These are phyloP conservation scores for Elaeis guineensis DNA, from an alignment of 176 grass and related monocot species.

Conservation along the genomic window DNA sequence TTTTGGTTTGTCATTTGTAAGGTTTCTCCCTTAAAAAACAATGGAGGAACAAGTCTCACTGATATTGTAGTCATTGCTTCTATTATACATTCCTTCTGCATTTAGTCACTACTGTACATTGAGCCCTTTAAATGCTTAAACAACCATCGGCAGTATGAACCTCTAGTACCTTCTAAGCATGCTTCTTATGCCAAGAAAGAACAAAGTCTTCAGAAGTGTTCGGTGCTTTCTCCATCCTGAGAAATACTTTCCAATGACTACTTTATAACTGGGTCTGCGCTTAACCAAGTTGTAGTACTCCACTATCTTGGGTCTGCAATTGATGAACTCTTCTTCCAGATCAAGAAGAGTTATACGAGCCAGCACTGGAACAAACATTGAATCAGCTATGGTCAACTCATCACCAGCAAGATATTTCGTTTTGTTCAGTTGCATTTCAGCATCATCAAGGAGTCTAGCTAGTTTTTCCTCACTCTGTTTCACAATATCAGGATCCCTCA, in stretches of 20 bases:
- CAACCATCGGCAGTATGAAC: too few species aligned
- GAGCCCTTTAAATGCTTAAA: too few species aligned
- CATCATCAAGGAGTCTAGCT: conserved; percentile 62
- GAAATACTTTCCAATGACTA: conserved; percentile 75
- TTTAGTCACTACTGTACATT: too few species aligned
- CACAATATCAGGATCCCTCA: conserved; percentile 54
- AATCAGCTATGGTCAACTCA: conserved; percentile 72
- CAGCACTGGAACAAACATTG: conserved; percentile 75
- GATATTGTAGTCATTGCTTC: too few species aligned
- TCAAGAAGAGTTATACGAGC: conserved; percentile 65
- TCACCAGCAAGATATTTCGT: conserved; percentile 60
- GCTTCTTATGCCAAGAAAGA: conserved; percentile 69
- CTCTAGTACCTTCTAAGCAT: conserved; percentile 63
- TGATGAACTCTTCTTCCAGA: conserved; percentile 71
- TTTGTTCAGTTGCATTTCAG: conserved; percentile 51
- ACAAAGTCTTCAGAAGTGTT: conserved; percentile 66
- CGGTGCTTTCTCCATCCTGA: conserved; percentile 71
- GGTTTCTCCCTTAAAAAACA: too few species aligned
- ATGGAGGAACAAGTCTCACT: too few species aligned
- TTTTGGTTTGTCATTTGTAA: too few species aligned
- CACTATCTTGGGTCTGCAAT: conserved; percentile 48
- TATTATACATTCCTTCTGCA: too few species aligned
- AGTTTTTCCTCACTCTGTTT: conserved; percentile 75
- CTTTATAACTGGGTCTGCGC: conserved; percentile 77
- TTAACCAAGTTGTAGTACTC: conserved; percentile 81